Evolutionary conservation across 164 flowering plant species (phyloP).

Genomic region (Magnolia changhungtana): DNA sequence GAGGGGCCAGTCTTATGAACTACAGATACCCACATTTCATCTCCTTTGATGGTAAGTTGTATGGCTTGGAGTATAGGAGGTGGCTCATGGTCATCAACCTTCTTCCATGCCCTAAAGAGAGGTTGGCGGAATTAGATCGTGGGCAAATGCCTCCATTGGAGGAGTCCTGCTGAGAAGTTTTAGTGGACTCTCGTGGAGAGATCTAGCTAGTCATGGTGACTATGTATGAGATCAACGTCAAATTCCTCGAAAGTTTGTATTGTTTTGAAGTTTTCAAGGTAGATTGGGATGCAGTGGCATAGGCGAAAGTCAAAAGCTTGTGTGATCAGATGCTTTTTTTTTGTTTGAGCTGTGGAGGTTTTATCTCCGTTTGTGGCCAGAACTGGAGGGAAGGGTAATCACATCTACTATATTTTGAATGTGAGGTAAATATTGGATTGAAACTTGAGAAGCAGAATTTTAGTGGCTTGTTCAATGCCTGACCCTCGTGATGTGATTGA

Average conservation of each 20-base stretch:
- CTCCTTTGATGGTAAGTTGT: not conserved
- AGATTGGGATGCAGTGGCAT: not conserved
- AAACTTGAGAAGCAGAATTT: too few species aligned
- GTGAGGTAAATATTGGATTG: too few species aligned
- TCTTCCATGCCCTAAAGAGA: not conserved
- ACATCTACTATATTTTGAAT: too few species aligned
- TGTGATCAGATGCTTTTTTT: not conserved
- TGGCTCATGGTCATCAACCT: not conserved
- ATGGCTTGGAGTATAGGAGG: not conserved
- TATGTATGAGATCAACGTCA: not conserved
- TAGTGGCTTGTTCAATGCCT: too few species aligned
- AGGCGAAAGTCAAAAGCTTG: not conserved
- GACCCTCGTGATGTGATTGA: too few species aligned
- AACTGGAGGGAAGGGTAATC: not conserved
- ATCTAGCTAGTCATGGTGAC: not conserved
- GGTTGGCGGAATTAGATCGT: not conserved
- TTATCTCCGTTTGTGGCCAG: not conserved
- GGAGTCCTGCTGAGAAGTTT: not conserved
- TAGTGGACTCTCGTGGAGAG: not conserved
- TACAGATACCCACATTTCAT: not conserved
- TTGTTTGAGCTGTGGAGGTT: not conserved
- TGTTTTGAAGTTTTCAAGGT: not conserved
- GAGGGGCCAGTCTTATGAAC: not conserved
- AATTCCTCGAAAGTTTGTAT: too few species aligned
- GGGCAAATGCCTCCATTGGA: not conserved